A percentile compares a stretch with the other conserved stretches of the same genome.
Conservation (phyloP, 495 filamentous ascomycete genomes). For the Lophiostoma macrostomum region DNA sequence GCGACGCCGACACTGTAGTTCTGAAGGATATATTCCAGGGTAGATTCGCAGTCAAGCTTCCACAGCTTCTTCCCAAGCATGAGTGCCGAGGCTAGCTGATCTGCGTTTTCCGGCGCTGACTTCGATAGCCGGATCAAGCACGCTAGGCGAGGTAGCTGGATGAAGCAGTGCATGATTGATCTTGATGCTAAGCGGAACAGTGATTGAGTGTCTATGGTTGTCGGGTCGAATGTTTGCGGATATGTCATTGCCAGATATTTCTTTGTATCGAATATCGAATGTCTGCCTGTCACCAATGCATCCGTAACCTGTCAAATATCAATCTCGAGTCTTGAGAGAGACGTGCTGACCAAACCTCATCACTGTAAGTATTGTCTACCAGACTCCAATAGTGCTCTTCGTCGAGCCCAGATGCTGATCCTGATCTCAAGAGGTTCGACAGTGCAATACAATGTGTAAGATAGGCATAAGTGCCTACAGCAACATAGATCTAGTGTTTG, state of each 20-base stretch:
- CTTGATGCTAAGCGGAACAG: neutral
- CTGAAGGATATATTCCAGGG: neutral
- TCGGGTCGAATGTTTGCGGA: neutral
- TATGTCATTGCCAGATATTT: neutral
- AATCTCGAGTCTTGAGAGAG: neutral
- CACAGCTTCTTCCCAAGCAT: conserved; percentile 1
- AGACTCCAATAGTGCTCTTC: conserved; percentile 3
- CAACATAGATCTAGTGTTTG: neutral
- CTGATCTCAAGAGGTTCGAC: conserved; percentile 1
- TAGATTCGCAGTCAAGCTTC: neutral
- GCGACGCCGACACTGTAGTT: neutral
- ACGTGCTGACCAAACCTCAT: conserved; percentile 7
- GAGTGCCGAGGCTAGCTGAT: neutral
- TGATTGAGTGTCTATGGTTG: neutral
- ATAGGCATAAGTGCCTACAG: neutral
- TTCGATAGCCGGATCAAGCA: neutral
- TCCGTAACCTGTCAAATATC: conserved; percentile 2
- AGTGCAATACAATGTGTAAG: neutral
- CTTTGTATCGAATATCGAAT: conserved; percentile 8
- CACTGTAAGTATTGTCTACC: conserved; percentile 4
- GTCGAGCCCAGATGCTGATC: neutral
- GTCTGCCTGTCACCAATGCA: neutral
- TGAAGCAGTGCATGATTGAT: conserved; percentile 5
- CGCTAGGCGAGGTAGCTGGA: conserved; percentile 8
- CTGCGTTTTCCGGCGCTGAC: neutral